These are phyloP conservation scores for Aristolochia fimbriata DNA, from an alignment of 164 flowering plant genomes.

Conservation along the genomic window DNA sequence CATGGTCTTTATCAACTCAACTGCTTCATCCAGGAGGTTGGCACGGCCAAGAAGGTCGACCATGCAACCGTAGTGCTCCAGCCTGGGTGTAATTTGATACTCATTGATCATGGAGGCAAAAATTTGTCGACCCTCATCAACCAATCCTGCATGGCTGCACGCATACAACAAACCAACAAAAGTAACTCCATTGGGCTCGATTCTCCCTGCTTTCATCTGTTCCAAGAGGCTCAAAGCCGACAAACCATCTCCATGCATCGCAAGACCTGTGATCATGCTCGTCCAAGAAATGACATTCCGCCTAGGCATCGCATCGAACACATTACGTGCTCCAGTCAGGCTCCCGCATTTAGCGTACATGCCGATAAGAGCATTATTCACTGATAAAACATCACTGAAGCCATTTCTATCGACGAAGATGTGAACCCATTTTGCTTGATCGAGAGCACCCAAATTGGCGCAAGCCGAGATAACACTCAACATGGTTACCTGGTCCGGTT, in stretches of 20 bases:
- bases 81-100: too few species aligned
- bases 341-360: slow-evolving; percentile 88
- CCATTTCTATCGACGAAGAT: slow-evolving; percentile 29
- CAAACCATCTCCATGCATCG: slow-evolving; percentile 56
- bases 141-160: too few species aligned
- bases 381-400: slow-evolving; percentile 33
- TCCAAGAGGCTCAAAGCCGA: slow-evolving; percentile 43
- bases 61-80: too few species aligned
- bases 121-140: too few species aligned
- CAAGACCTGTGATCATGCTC: slow-evolving; percentile 54
- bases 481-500: slow-evolving; percentile 62
- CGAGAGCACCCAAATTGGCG: slow-evolving; percentile 58
- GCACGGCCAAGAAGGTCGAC: too few species aligned
- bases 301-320: slow-evolving; percentile 43
- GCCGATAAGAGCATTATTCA: slow-evolving; percentile 71
- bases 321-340: slow-evolving; percentile 37
- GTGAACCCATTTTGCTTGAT: slow-evolving; percentile 54
- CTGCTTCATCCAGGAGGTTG: too few species aligned
- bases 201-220: slow-evolving; percentile 50
- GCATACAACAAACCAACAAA: too few species aligned
- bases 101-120: too few species aligned
- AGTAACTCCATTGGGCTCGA: too few species aligned
- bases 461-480: slow-evolving; percentile 79
- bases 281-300: slow-evolving; percentile 82
- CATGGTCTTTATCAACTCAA: too few species aligned